A percentile compares a stretch with the other conserved stretches of the same genome.
Conservation (phyloP, 2,329 filamentous ascomycete species). For the Myriosclerotinia scirpicola region DNA sequence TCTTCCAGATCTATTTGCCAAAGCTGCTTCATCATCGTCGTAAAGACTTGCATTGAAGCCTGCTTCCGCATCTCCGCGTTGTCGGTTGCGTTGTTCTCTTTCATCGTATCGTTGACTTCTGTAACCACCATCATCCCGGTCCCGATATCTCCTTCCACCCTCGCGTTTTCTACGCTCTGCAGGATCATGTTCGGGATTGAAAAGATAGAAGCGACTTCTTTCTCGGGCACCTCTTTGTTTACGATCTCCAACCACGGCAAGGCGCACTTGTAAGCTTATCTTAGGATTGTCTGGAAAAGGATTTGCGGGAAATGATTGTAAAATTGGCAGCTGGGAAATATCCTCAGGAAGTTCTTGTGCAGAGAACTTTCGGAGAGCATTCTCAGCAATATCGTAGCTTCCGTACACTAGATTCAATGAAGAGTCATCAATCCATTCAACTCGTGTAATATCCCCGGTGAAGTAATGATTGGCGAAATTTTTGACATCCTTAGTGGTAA, state of each 20-base stretch:
- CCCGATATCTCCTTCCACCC: slow-evolving; percentile 60
- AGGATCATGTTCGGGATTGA: slow-evolving; percentile 86
- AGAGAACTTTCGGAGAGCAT: slow-evolving; percentile 56
- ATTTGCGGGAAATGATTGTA: slow-evolving; percentile 70
- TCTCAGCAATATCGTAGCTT: slow-evolving; percentile 51
- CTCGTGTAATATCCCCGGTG: slow-evolving; percentile 54
- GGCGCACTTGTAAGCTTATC: slow-evolving; percentile 67
- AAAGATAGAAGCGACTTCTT: slow-evolving; percentile 85
- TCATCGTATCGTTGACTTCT: slow-evolving; percentile 48
- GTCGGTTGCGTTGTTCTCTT: slow-evolving; percentile 43
- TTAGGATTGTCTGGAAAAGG: slow-evolving; percentile 66
- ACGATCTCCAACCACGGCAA: slow-evolving; percentile 72
- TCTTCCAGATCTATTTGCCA: slow-evolving; percentile 39
- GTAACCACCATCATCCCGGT: slow-evolving; percentile 51
- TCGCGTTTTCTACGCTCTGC: slow-evolving; percentile 65
- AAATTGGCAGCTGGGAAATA: slow-evolving; percentile 53
- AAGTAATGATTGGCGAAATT: slow-evolving; percentile 71
- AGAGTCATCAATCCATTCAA: slow-evolving; percentile 95
- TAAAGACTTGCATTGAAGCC: slow-evolving; percentile 78
- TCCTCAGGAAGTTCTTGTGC: slow-evolving; percentile 50
- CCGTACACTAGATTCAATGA: slow-evolving; percentile 84
- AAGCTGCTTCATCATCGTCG: slow-evolving; percentile 60
- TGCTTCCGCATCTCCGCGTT: slow-evolving; percentile 52
- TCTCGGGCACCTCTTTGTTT: slow-evolving; percentile 78
- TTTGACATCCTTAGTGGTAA: slow-evolving; percentile 79